Evolutionary conservation across 805 yeast genomes (phyloP), one percentile per base, ranked within the genome.

Genomic region (Metschnikowia lunata): DNA sequence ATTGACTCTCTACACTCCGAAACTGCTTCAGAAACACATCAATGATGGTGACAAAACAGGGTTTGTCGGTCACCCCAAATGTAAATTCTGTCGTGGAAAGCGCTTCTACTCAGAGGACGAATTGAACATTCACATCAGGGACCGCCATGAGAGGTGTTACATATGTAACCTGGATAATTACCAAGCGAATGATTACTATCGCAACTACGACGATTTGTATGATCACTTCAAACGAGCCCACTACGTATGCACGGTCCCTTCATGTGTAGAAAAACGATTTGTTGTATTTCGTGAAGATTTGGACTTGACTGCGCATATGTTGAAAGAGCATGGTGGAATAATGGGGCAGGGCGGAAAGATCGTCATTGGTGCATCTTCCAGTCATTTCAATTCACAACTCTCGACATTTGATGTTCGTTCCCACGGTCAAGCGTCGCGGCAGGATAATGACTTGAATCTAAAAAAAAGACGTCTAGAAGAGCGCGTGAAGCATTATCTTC

Each of bases 21-120:
- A 78, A 43, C 83, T 80, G 53, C 70, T 91, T 36, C 80, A 78
- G 47, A 72, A 65, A 36, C 99, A 93, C 64, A 83, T 83, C 58
- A 63, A 72, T 4, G 72, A 68, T 32, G 97, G 97, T 39, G 96
- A 90, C 56, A 45, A 44, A 26, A 74, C 71, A 34, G 96, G 96
- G 0, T 90, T 90, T 62, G 71, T 64, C 9, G 98, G 98, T 0
- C 98, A 90, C 61, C 97, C 98, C 0, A 68, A 73, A 49, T 93
- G 99, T 71, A 78, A 78, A 51, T 85, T 87, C 61, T 93, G 99
- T 63, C 64, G 74, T 4, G 80, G 80, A 2, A 75, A 71, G 52
- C 66, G 95, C 45, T 90, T 87, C 61, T 93, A 93, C 60, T 87
- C 96, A 0, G 87, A 81, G 33, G 97, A 91, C 60, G 98, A 90